Base-by-base conservation (phyloP, 176 grass and related monocot genomes). In the Puccinellia tenuiflora region DNA sequence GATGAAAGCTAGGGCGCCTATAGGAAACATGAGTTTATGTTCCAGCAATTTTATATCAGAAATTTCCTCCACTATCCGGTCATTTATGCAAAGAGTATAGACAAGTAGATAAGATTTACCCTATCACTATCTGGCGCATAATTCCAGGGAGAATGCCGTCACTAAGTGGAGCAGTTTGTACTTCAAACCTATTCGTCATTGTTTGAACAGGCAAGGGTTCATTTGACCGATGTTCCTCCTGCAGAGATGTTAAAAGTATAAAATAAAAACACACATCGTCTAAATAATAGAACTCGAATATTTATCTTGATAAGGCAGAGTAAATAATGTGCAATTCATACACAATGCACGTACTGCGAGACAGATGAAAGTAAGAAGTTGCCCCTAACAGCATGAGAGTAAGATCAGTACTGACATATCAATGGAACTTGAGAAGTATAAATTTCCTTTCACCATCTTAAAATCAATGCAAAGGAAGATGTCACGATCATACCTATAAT, bases 131-230 rank as follows among this genome's bases (percentile, higher is more conserved):
- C 80, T 98, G 88, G 31, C 92, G 92, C 79, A 91, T 87, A 85
- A 98, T 74, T 75, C 95, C 90, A 66, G 95, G 95, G 63, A 98
- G 95, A 25, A 95, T 59, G 26, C 88, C 95, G 51, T 94, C 88
- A 86, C 74, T 86, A 51, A 94, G 43, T 28, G 90, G 92, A 40
- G 95, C 86, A 22, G 92, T 92, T 88, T 98, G 92, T 66, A 98
- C 88, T 83, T 93, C 88, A 79, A 94, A 81, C 8, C 71, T 30
- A 75, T 46, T 70, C 39, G 34, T 21, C 68, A 45, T 60, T 81
- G 53, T 69, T 56, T 75, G 26, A 81, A 42, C 31, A 57, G 69
- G 30, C 7, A 52, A 73, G 28, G 60, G 39, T 35, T 39, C 68
- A 15, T 75, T 76, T 37, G 24, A 64, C 10, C 68, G 34, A 67